These are phyloP conservation scores for Phyllosticta capitalensis DNA, from an alignment of 2,329 filamentous ascomycete genomes.

Conservation along the genomic window DNA sequence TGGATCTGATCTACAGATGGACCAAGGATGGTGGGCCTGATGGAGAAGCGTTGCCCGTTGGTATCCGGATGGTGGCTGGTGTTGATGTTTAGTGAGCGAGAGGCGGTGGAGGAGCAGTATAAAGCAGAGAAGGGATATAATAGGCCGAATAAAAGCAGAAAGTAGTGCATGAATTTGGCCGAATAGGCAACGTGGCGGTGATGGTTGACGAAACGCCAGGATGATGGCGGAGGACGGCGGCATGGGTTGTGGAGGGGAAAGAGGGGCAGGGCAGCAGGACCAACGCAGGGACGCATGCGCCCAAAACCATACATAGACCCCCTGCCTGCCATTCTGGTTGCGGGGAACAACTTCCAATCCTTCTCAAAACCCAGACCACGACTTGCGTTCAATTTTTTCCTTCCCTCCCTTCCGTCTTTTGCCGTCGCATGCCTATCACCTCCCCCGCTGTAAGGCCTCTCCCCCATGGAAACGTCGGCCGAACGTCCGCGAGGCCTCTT, in stretches of 20 bases:
- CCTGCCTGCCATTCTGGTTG: neutral
- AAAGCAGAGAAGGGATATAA: no score
- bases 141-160: neutral
- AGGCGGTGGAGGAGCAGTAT: neutral
- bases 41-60: neutral
- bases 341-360: neutral
- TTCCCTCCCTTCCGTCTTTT: neutral
- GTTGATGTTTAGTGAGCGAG: neutral
- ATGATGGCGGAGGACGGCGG: neutral
- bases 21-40: neutral
- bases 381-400: no score
- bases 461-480: constrained; percentile 4
- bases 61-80: neutral
- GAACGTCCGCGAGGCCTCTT: constrained; percentile 20
- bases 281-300: neutral
- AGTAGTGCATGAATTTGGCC: neutral
- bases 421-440: neutral
- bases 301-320: neutral
- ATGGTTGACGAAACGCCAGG: neutral
- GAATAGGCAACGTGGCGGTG: neutral
- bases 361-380: no score
- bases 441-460: neutral
- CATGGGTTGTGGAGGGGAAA: neutral
- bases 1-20: neutral
- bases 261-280: neutral